A percentile compares a stretch with the other conserved stretches of the same genome.
Evolutionary conservation across 2,329 filamentous ascomycete genomes (phyloP).

Genomic region (Lachnellula arida): DNA sequence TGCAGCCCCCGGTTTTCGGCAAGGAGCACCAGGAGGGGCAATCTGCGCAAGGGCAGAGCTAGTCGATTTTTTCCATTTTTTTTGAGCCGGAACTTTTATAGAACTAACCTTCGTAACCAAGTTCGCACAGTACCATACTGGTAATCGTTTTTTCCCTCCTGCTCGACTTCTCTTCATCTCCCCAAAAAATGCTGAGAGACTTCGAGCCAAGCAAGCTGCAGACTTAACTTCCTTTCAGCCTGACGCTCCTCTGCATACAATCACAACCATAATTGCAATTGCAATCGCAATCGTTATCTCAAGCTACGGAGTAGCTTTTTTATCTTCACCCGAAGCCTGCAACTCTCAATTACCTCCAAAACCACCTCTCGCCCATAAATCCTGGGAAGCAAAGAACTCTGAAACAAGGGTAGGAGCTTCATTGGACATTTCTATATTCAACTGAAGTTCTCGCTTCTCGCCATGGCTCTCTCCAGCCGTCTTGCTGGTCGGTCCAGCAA

Average conservation of each 20-base stretch:
- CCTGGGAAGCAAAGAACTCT: slow-evolving; percentile 6
- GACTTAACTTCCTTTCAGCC: slow-evolving; percentile 20
- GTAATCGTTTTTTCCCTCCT: background rate
- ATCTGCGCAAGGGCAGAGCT: background rate
- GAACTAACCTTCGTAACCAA: background rate
- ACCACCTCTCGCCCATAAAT: slow-evolving; percentile 1
- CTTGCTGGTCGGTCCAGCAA: slow-evolving; percentile 28
- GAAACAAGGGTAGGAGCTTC: slow-evolving; percentile 8
- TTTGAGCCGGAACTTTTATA: background rate
- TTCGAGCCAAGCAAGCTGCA: slow-evolving; percentile 16
- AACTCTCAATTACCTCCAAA: slow-evolving; percentile 5
- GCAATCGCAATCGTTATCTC: background rate
- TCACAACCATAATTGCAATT: slow-evolving; percentile 16
- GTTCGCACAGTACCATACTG: background rate
- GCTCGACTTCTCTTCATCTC: background rate
- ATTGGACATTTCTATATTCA: slow-evolving; percentile 14
- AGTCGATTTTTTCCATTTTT: background rate
- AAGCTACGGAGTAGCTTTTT: background rate
- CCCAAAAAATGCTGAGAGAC: slow-evolving; percentile 14
- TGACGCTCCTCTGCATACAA: slow-evolving; percentile 30
- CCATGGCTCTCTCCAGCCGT: slow-evolving; percentile 32
- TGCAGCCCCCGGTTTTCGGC: background rate
- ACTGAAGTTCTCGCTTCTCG: slow-evolving; percentile 20
- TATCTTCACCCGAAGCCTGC: background rate
- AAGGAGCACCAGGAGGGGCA: background rate